Evolutionary conservation across 352 stramenopile genomes (phyloP).

Genomic region (Phytophthora multivora): DNA sequence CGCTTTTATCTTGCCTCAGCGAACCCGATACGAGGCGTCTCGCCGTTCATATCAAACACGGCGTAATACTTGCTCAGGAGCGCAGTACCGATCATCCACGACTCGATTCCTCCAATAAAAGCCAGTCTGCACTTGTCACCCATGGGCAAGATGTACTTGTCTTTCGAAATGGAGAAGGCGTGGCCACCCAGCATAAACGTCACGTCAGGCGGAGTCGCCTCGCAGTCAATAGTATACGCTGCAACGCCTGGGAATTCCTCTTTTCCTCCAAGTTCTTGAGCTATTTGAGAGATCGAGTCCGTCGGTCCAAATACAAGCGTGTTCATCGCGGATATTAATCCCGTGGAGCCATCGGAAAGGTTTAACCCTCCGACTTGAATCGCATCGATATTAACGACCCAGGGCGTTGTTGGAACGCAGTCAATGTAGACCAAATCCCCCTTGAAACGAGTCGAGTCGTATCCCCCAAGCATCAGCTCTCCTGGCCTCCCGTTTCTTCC

Average conservation of each 20-base stretch:
- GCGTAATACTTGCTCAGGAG: slow-evolving; percentile 1
- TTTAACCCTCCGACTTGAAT: slow-evolving; percentile 45
- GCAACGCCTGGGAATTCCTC: slow-evolving; percentile 84
- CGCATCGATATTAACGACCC: slow-evolving; percentile 54
- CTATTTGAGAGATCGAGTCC: slow-evolving; percentile 75
- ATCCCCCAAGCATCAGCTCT: slow-evolving; percentile 57
- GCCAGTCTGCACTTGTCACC: slow-evolving; percentile 88
- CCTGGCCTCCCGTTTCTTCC: slow-evolving; percentile 56
- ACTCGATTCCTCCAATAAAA: slow-evolving; percentile 74
- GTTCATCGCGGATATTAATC: slow-evolving; percentile 92
- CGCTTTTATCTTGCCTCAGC: neutral
- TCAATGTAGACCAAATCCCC: slow-evolving; percentile 91
- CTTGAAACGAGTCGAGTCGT: slow-evolving; percentile 87
- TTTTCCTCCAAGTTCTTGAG: slow-evolving; percentile 55
- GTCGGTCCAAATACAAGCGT: slow-evolving; percentile 86
- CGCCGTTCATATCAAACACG: neutral
- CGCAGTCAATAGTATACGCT: slow-evolving; percentile 93
- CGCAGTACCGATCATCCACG: neutral
- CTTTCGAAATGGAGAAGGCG: slow-evolving; percentile 81
- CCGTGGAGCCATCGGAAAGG: slow-evolving; percentile 49
- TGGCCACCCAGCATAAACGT: slow-evolving; percentile 88
- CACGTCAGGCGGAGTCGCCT: slow-evolving; percentile 80
- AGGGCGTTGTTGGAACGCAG: slow-evolving; percentile 36
- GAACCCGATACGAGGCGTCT: neutral
- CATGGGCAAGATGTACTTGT: slow-evolving; percentile 82